These are phyloP conservation scores for Pyrenophora graminea DNA, from an alignment of 2,329 filamentous ascomycete species.

Conservation along the genomic window DNA sequence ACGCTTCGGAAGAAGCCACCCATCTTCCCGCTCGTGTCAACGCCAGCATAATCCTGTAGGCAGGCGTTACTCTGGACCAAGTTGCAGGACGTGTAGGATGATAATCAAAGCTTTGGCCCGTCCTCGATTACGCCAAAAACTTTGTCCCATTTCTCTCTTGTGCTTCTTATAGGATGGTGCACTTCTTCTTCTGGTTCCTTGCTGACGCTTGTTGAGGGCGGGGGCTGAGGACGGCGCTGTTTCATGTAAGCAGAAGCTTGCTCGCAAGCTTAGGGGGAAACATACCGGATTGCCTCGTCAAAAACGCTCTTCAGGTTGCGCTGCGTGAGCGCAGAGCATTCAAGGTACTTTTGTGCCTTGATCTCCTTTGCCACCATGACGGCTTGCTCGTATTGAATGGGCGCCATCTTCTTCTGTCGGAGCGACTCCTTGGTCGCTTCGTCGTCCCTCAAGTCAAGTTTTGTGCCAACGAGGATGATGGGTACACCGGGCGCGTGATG, in stretches of 20 bases:
- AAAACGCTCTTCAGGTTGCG: slow-evolving; percentile 98
- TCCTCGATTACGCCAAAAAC: slow-evolving; percentile 29
- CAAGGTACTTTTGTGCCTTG: slow-evolving; percentile 93
- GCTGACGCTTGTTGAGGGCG: slow-evolving; percentile 36
- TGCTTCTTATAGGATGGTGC: slow-evolving; percentile 32
- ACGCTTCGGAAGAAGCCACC: slow-evolving; percentile 2
- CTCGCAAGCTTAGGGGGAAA: slow-evolving; percentile 12
- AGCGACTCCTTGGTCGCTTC: slow-evolving; percentile 78
- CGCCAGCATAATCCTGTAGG: slow-evolving; percentile 5
- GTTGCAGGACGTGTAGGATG: slow-evolving; percentile 17
- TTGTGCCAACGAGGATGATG: slow-evolving; percentile 95
- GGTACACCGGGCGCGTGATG: slow-evolving; percentile 94
- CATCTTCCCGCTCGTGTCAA: slow-evolving; percentile 3
- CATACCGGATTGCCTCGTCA: slow-evolving; percentile 95
- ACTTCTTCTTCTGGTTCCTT: slow-evolving; percentile 34
- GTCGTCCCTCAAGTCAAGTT: slow-evolving; percentile 93
- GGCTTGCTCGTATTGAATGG: slow-evolving; percentile 94
- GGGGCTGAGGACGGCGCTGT: slow-evolving; percentile 49
- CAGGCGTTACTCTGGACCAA: slow-evolving; percentile 6
- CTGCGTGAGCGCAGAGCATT: slow-evolving; percentile 96
- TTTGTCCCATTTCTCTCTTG: neutral
- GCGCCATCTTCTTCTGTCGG: slow-evolving; percentile 90
- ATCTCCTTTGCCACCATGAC: slow-evolving; percentile 90
- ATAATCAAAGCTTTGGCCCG: slow-evolving; percentile 32
- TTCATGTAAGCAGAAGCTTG: slow-evolving; percentile 20